Evolutionary conservation across 345 rosid genomes (phyloP).

Genomic region (Salix viminalis): DNA sequence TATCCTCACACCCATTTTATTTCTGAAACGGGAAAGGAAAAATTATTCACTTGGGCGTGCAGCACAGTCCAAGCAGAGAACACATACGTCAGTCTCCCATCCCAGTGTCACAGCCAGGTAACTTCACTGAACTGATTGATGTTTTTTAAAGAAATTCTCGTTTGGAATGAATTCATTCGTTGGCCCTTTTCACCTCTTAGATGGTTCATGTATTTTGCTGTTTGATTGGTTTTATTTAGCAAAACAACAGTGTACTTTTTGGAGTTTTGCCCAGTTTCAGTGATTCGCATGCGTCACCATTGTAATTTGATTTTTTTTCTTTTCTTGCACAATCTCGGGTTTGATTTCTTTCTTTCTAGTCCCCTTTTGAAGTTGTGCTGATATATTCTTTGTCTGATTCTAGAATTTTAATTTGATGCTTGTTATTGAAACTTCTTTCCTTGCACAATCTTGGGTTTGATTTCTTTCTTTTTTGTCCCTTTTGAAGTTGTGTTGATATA

Average conservation of each 20-base stretch:
- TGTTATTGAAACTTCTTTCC: neutral
- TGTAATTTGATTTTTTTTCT: neutral
- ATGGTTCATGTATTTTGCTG: neutral
- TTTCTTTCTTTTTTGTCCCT: too few species aligned
- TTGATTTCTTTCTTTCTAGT: too few species aligned
- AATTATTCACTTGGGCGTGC: neutral
- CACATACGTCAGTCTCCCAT: neutral
- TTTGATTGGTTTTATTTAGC: too few species aligned
- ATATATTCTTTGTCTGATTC: neutral
- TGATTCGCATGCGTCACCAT: too few species aligned
- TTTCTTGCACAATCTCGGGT: neutral
- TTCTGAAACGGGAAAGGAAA: neutral
- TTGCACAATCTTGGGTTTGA: too few species aligned
- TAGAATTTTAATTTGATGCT: neutral
- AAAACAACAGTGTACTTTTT: too few species aligned
- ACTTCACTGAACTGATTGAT: neutral
- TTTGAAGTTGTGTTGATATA: too few species aligned
- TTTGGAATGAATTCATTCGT: too few species aligned
- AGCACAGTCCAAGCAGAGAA: neutral
- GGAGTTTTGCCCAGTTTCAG: too few species aligned
- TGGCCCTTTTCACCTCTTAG: neutral
- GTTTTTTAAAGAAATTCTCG: neutral
- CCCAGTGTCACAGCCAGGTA: neutral
- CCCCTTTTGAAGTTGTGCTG: neutral
- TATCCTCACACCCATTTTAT: neutral